Conservation (phyloP, 441 rosid genomes). For the Populus hybrid region DNA sequence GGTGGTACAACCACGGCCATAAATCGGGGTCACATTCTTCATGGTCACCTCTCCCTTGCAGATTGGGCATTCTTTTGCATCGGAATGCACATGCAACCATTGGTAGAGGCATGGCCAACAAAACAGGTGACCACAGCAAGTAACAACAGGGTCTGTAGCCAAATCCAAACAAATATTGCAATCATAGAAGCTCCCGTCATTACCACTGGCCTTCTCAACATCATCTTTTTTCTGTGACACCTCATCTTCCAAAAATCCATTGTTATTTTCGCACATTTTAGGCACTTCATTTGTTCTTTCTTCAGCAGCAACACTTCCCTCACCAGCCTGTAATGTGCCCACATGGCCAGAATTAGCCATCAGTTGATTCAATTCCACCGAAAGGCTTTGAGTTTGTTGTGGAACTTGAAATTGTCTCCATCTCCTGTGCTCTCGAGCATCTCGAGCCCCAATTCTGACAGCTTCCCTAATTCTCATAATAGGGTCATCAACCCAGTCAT, state of each 20-base stretch:
- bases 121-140: slow-evolving; percentile 94
- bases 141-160: slow-evolving; percentile 88
- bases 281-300: slow-evolving; percentile 60
- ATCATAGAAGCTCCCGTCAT: slow-evolving; percentile 78
- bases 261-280: slow-evolving; percentile 68
- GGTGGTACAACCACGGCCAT: slow-evolving; percentile 69
- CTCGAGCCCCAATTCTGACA: slow-evolving; percentile 48
- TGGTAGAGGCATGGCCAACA: slow-evolving; percentile 91
- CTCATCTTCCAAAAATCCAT: slow-evolving; percentile 55
- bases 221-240: slow-evolving; percentile 53
- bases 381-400: slow-evolving; percentile 42
- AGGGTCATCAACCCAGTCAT: slow-evolving; percentile 52
- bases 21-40: slow-evolving; percentile 81
- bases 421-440: slow-evolving; percentile 49
- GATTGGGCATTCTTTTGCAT: slow-evolving; percentile 91
- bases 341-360: slow-evolving; percentile 49
- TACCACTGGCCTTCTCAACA: slow-evolving; percentile 52
- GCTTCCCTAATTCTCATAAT: slow-evolving; percentile 57
- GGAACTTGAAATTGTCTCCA: slow-evolving; percentile 56
- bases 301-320: slow-evolving; percentile 78
- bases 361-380: slow-evolving; percentile 59
- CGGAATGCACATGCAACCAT: slow-evolving; percentile 75
- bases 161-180: slow-evolving; percentile 92
- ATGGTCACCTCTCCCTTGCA: slow-evolving; percentile 86
- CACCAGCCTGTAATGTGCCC: slow-evolving; percentile 73